Evolutionary conservation across 345 rosid species (phyloP).

Genomic region (Lepidium aucheri): DNA sequence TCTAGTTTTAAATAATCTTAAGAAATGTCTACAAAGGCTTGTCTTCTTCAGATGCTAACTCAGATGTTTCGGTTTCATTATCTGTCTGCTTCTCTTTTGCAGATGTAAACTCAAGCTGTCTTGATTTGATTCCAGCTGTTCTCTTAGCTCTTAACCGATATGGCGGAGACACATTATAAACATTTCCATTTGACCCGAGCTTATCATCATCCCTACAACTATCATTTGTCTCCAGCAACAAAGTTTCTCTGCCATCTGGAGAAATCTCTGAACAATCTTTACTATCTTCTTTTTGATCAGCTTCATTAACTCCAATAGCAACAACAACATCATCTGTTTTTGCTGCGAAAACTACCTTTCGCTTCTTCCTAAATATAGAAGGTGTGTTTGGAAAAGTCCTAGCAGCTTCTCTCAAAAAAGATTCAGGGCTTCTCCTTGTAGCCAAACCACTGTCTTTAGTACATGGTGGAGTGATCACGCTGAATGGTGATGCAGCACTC

Average conservation of each 20-base stretch:
- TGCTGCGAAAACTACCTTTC: slow-evolving; percentile 22
- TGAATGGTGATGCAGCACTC: slow-evolving; percentile 39
- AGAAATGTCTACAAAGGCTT: background rate
- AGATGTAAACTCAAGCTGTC: slow-evolving; percentile 73
- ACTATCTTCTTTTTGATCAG: slow-evolving; percentile 15
- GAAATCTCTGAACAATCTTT: slow-evolving; percentile 27
- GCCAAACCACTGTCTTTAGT: slow-evolving; percentile 38
- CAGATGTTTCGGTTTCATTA: slow-evolving; percentile 29
- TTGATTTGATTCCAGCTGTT: slow-evolving; percentile 64
- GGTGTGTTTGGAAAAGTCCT: slow-evolving; percentile 77
- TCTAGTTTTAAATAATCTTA: too few relatives aligned
- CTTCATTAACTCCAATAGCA: slow-evolving; percentile 15
- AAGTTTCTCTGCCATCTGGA: slow-evolving; percentile 20
- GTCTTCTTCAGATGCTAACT: slow-evolving; percentile 10
- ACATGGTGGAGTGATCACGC: slow-evolving; percentile 75
- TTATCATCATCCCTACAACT: slow-evolving; percentile 27
- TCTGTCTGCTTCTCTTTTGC: slow-evolving; percentile 32
- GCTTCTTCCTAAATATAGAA: slow-evolving; percentile 78
- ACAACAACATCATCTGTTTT: slow-evolving; percentile 20
- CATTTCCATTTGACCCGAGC: slow-evolving; percentile 20
- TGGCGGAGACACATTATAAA: slow-evolving; percentile 73
- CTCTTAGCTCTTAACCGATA: slow-evolving; percentile 70
- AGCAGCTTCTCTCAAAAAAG: slow-evolving; percentile 70
- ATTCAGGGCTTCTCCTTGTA: slow-evolving; percentile 56
- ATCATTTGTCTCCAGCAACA: slow-evolving; percentile 28